A percentile compares a stretch with the other conserved stretches of the same genome.
phyloP scores from a whole-genome alignment of 2,329 filamentous ascomycete genomes.

The Neodidymelliopsis sp. region DNA sequence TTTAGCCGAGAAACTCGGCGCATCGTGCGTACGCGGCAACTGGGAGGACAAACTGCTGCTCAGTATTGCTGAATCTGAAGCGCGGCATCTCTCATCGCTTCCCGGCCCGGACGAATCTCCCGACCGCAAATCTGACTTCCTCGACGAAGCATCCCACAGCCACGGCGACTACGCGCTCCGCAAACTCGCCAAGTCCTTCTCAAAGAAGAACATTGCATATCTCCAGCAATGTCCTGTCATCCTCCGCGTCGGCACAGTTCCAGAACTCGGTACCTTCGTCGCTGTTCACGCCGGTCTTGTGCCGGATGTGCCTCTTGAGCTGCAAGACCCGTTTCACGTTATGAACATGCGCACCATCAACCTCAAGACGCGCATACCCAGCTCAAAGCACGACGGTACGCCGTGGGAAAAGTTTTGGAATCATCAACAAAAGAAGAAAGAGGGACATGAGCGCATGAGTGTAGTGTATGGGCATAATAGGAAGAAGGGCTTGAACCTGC shows the following conservation, averaged over 20 bases:
- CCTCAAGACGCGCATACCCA: slow-evolving; percentile 65
- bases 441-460: slow-evolving; percentile 59
- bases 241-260: slow-evolving; percentile 71
- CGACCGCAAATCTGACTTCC: slow-evolving; percentile 35
- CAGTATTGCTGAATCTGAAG: slow-evolving; percentile 58
- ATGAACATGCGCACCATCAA: slow-evolving; percentile 93
- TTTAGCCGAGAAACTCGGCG: slow-evolving; percentile 74
- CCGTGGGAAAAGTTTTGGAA: slow-evolving; percentile 73
- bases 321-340: slow-evolving; percentile 78
- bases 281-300: slow-evolving; percentile 89
- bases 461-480: slow-evolving; percentile 78
- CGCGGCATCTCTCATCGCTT: slow-evolving; percentile 27
- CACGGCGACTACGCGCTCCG: slow-evolving; percentile 52
- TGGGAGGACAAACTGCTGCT: slow-evolving; percentile 89
- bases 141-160: slow-evolving; percentile 42
- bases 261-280: slow-evolving; percentile 67
- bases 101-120: slow-evolving; percentile 43
- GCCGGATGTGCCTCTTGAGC: slow-evolving; percentile 72
- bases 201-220: slow-evolving; percentile 70
- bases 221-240: slow-evolving; percentile 79
- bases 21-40: slow-evolving; percentile 87
- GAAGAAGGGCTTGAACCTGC: slow-evolving; percentile 70
- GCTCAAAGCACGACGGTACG: slow-evolving; percentile 61
- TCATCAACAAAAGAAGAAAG: slow-evolving; percentile 45
- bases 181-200: slow-evolving; percentile 65